phyloP scores from a whole-genome alignment of 192 early-diverging fungal species.

The Jimgerdemannia flammicorona region DNA sequence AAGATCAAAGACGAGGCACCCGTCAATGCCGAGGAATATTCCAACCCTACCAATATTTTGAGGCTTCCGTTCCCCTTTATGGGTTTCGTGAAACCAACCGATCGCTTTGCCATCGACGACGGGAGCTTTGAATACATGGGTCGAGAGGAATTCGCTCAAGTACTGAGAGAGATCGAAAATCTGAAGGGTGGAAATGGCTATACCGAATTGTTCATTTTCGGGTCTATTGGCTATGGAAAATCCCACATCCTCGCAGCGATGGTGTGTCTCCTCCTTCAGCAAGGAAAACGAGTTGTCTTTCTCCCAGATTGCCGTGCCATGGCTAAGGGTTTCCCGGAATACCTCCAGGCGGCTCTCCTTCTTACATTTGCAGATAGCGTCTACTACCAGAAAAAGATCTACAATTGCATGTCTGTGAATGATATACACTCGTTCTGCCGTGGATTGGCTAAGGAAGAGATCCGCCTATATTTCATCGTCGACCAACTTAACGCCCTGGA shows the following conservation, averaged over 20 bases:
- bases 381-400: conserved; percentile 1
- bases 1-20: background rate
- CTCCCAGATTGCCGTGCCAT: conserved; percentile 7
- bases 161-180: conserved; percentile 3
- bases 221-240: conserved; percentile 3
- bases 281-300: conserved; percentile 11
- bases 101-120: background rate
- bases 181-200: background rate
- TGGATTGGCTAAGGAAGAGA: background rate
- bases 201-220: conserved; percentile 7
- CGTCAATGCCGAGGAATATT: background rate
- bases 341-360: conserved; percentile 6
- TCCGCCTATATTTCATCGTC: conserved; percentile 10
- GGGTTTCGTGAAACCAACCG: background rate
- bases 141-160: conserved; percentile 5
- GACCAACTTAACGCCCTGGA: conserved; percentile 9
- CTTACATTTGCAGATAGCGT: background rate
- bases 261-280: background rate
- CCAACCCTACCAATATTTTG: background rate
- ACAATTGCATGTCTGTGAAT: conserved; percentile 6
- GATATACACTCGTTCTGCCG: conserved; percentile 6
- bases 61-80: background rate
- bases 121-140: conserved; percentile 2
- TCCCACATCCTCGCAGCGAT: conserved; percentile 15
- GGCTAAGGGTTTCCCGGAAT: background rate